Evolutionary conservation across 495 filamentous ascomycete species (phyloP), one percentile per base, ranked within the genome.

Genomic region (Cairneyella variabilis): DNA sequence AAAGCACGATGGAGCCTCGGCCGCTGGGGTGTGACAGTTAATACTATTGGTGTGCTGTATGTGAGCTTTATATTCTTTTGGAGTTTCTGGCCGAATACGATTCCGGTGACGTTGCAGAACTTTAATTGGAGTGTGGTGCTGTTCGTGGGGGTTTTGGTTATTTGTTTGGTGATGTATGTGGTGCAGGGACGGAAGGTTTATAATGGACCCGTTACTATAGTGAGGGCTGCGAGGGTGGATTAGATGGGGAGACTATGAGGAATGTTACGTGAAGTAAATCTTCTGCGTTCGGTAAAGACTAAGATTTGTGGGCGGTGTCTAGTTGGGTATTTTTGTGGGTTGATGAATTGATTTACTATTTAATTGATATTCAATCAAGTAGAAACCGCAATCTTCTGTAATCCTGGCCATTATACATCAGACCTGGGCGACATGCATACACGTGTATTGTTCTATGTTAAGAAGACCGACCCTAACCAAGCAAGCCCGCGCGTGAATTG

Each of bases 61-160:
- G 59, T 64, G 36, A 30, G 62, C 0, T 70, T 72, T 39, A 59
- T 68, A 2, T 61, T 76, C 12, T 72, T 77, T 41, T 77, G 73
- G 66, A 70, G 64, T 32, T 72, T 74, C 43, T 76, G 70, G 68
- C 73, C 71, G 8, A 54, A 66, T 0, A 32, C 16, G 12, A 58
- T 56, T 1, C 64, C 66, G 0, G 65, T 71, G 8, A 64, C 62
- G 10, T 56, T 64, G 14, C 44, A 60, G 12, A 72, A 51, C 12
- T 72, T 75, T 62, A 75, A 76, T 54, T 76, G 71, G 55, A 67
- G 63, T 48, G 62, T 71, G 20, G 60, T 75, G 17, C 61, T 73
- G 1, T 69, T 72, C 8, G 66, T 56, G 7, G 56, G 54, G 8
- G 64, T 71, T 3, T 39, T 71, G 7, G 52, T 68, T 6, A 54